These are phyloP conservation scores for Hymenotorrendiella dingleyae DNA, from an alignment of 2,329 filamentous ascomycete species.

Conservation along the genomic window DNA sequence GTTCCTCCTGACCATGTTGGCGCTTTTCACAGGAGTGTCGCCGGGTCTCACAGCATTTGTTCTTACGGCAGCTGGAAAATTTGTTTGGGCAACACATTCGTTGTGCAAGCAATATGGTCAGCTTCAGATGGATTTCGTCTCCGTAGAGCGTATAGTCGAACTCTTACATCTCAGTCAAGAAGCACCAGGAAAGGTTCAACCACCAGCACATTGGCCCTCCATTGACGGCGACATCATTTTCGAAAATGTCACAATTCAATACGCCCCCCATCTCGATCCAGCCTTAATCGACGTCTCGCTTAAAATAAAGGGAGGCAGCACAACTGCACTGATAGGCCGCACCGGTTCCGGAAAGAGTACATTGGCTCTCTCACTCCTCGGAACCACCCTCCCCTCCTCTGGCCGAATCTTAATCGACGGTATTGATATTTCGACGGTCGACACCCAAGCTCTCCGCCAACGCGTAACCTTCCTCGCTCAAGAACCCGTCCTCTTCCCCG, in stretches of 20 bases:
- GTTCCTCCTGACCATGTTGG: slow-evolving; percentile 66
- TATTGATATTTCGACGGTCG: slow-evolving; percentile 53
- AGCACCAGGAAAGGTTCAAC: slow-evolving; percentile 56
- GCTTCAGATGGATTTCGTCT: slow-evolving; percentile 88
- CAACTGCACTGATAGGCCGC: slow-evolving; percentile 73
- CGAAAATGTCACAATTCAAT: slow-evolving; percentile 70
- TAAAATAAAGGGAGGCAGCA: slow-evolving; percentile 69
- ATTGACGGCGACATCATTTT: slow-evolving; percentile 69
- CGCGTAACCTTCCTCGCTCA: slow-evolving; percentile 63
- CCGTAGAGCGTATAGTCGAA: slow-evolving; percentile 80
- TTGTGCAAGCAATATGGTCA: slow-evolving; percentile 78
- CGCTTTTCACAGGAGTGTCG: slow-evolving; percentile 67
- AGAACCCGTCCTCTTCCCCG: slow-evolving; percentile 60
- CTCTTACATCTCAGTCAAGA: slow-evolving; percentile 76
- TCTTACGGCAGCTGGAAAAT: slow-evolving; percentile 63
- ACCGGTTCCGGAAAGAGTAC: slow-evolving; percentile 83
- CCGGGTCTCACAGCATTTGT: slow-evolving; percentile 81
- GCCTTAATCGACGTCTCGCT: slow-evolving; percentile 65
- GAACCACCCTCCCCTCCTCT: slow-evolving; percentile 45
- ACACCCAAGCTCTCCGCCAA: slow-evolving; percentile 52
- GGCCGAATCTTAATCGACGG: slow-evolving; percentile 55
- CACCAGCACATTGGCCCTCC: slow-evolving; percentile 72
- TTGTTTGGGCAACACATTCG: slow-evolving; percentile 63
- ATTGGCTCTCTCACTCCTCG: slow-evolving; percentile 55
- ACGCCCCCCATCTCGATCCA: slow-evolving; percentile 70